Conservation (phyloP, 2,329 filamentous ascomycete species). For the Pseudogymnoascus sp. region DNA sequence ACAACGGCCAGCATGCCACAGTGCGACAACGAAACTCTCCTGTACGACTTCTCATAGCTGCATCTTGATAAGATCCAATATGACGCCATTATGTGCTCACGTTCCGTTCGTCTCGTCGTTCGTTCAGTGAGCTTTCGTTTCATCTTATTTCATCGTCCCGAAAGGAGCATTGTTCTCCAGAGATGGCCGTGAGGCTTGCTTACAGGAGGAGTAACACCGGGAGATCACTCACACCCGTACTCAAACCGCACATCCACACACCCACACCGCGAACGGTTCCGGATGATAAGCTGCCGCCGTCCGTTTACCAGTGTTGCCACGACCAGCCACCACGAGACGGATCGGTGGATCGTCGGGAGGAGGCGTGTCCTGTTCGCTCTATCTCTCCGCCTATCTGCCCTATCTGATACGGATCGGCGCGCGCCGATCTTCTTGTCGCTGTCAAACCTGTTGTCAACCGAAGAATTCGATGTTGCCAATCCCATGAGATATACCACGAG, state of each 20-base stretch:
- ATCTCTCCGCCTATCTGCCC: neutral
- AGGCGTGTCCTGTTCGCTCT: neutral
- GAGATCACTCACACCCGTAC: neutral
- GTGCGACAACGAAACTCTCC: neutral
- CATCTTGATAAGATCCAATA: slow-evolving; percentile 5
- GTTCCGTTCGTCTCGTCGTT: neutral
- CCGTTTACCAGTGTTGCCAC: neutral
- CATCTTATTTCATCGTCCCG: neutral
- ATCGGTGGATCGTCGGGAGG: neutral
- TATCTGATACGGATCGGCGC: neutral
- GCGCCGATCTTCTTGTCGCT: neutral
- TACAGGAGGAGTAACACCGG: neutral
- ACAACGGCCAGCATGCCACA: neutral
- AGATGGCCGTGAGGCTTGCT: neutral
- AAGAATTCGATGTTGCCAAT: neutral
- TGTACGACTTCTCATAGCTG: neutral
- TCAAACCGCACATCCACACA: neutral
- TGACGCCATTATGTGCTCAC: slow-evolving; percentile 3
- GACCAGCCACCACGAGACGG: neutral
- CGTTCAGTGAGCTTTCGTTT: neutral
- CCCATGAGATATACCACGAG: neutral
- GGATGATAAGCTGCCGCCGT: neutral
- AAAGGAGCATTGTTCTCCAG: neutral
- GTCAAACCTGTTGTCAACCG: neutral
- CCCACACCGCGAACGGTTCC: neutral